Base-by-base conservation (phyloP, 352 stramenopile genomes). In the Phytopythium aichiense region DNA sequence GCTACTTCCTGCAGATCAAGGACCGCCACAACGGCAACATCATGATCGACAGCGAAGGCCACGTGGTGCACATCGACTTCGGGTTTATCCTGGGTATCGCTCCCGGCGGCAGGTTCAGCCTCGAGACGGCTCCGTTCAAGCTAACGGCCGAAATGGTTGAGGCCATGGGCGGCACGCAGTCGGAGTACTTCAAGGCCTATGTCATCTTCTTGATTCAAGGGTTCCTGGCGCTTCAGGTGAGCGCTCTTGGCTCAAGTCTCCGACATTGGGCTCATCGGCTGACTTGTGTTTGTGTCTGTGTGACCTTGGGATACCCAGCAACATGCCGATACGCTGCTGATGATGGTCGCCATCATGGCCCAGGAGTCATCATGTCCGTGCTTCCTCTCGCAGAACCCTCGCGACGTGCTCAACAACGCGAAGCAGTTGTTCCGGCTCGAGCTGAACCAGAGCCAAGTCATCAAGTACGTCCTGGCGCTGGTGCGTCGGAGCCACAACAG, bases 11-110 rank as follows among this genome's bases (percentile, higher is more conserved):
- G 45, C 94, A 98, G 62, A 91, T 99, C 66, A 99, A 99, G 72
- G 98, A 99, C 74, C 87, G 97, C 4, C 98, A 99, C 88, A 99
- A 99, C 69, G 97, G 97, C 33, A 99, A 99, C 71, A 98, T 99
- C 61, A 98, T 99, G 90, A 96, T 99, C 53, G 97, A 99, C 75
- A 98, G 84, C 49, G 81, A 97, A 50, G 97, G 97, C 9, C 94
- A 98, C 69, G 78, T 99, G 4, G 91, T 99, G 52, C 96, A 99
- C 78, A 99, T 99, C 66, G 98, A 99, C 78, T 99, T 99, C 73
- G 97, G 98, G 18, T 99, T 99, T 74, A 97, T 99, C 42, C 91
- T 99, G 23, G 97, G 96, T 45, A 99, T 98, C 76, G 97, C 94
- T 16, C 97, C 97, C 18, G 98, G 85, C 40, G 83, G 83, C 8